Base-by-base conservation (phyloP, 2,329 filamentous ascomycete species). In the Metarhizium humberi region DNA sequence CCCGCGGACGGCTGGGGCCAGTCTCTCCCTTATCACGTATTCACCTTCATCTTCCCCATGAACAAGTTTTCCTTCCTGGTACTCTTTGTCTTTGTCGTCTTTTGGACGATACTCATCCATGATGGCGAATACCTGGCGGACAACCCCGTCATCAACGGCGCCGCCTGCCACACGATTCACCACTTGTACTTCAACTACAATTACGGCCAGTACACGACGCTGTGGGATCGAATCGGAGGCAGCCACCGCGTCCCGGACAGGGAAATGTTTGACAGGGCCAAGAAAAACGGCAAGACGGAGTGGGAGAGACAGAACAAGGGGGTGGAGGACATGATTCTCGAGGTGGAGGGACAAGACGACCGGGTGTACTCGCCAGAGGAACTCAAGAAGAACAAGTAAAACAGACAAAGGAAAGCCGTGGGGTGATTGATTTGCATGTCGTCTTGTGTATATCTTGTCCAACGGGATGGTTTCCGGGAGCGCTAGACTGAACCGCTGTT, bases 201-300 rank as follows among this genome's bases (percentile, higher is more conserved):
- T 20, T 53, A 50, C 29, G 54, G 54, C 6, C 54, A 56, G 45
- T 56, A 50, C 87, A 87, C 90, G 14, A 96, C 91, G 0, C 76
- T 94, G 20, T 96, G 91, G 87, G 92, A 96, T 71, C 85, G 92
- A 53, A 72, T 96, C 20, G 89, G 90, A 54, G 88, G 87, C 57
- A 95, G 88, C 67, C 96, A 96, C 76, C 80, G 89, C 63, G 83
- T 86, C 75, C 92, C 92, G 20, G 92, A 94, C 63, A 81, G 85
- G 55, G 90, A 91, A 72, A 80, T 96, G 62, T 96, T 96, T 76
- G 75, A 84, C 64, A 86, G 85, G 68, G 87, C 94, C 69, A 84
- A 82, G 63, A 96, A 95, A 78, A 92, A 92, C 87, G 87, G 82
- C 60, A 75, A 88, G 65, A 78, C 77, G 57, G 86, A 90, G 69